Percentiles rank a stretch among this genome's conserved stretches.
Conservation (phyloP, 441 rosid genomes). For the Raphanus hybrid region DNA sequence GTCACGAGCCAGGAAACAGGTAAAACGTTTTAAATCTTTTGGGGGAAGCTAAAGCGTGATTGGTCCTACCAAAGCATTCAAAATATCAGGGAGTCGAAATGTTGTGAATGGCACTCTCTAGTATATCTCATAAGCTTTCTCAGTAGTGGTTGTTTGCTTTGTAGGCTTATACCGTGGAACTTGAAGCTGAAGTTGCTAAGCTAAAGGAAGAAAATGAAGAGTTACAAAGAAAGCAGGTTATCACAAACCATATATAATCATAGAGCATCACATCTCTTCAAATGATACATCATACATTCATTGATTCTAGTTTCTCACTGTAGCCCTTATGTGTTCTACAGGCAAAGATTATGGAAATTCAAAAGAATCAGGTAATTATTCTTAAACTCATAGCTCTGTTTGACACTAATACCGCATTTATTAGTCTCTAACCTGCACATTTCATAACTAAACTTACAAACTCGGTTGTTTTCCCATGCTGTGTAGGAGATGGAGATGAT, state of each 20-base stretch:
- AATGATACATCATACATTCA: neutral
- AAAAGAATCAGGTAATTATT: conserved; percentile 78
- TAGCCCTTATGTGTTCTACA: conserved; percentile 39
- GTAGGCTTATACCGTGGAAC: conserved; percentile 87
- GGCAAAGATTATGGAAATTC: conserved; percentile 75
- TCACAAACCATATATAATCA: neutral
- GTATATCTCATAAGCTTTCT: conserved; percentile 13
- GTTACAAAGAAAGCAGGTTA: conserved; percentile 76
- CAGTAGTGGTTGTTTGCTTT: conserved; percentile 24
- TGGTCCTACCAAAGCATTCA: no score
- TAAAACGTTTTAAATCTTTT: conserved; percentile 31
- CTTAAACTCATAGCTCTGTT: neutral
- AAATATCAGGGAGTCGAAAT: no score
- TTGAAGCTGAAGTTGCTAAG: conserved; percentile 88
- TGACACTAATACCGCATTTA: neutral
- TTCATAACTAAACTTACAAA: conserved; percentile 17
- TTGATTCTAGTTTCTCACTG: conserved; percentile 9
- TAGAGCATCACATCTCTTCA: neutral
- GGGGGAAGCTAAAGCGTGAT: no score
- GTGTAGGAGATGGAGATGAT: conserved; percentile 68
- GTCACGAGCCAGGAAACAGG: conserved; percentile 99
- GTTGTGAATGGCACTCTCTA: neutral
- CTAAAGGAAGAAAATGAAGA: conserved; percentile 73
- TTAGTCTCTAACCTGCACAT: neutral
- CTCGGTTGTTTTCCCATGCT: conserved; percentile 12